A percentile compares a stretch with the other conserved stretches of the same genome.
phyloP scores from a whole-genome alignment of 768 basidiomycete genomes.

The Kondoa subrosea region DNA sequence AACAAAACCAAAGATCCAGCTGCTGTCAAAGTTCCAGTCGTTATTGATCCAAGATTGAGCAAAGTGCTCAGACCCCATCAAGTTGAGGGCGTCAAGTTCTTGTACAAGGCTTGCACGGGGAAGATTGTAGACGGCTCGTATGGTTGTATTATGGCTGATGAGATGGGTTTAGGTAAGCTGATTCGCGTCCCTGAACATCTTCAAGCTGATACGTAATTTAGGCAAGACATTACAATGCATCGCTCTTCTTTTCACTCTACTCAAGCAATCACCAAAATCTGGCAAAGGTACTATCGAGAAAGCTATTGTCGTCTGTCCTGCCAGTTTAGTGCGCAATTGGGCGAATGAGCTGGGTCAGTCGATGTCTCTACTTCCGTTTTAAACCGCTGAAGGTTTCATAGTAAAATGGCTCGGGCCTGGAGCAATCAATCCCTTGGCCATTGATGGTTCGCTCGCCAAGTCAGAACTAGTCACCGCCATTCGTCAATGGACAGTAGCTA shows the following conservation, averaged over 20 bases:
- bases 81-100: conserved; percentile 95
- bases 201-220: conserved; percentile 19
- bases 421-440: conserved; percentile 59
- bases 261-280: conserved; percentile 83
- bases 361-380: conserved; percentile 1
- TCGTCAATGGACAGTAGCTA: conserved; percentile 71
- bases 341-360: conserved; percentile 75
- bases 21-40: conserved; percentile 78
- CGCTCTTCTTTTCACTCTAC: conserved; percentile 77
- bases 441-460: conserved; percentile 85
- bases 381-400: conserved; percentile 31
- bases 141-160: conserved; percentile 95
- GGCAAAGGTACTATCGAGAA: conserved; percentile 84
- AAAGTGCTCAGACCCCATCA: conserved; percentile 94
- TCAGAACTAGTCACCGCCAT: conserved; percentile 61
- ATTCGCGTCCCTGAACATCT: not conserved
- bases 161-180: conserved; percentile 74
- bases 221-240: conserved; percentile 93
- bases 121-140: conserved; percentile 73
- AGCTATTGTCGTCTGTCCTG: conserved; percentile 91
- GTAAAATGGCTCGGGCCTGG: conserved; percentile 86
- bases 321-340: conserved; percentile 95
- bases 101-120: conserved; percentile 88
- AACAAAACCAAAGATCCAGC: conserved; percentile 44
- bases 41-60: conserved; percentile 73